Evolutionary conservation across 1,139 yeast genomes (phyloP).

Genomic region (Yamadazyma sp.): DNA sequence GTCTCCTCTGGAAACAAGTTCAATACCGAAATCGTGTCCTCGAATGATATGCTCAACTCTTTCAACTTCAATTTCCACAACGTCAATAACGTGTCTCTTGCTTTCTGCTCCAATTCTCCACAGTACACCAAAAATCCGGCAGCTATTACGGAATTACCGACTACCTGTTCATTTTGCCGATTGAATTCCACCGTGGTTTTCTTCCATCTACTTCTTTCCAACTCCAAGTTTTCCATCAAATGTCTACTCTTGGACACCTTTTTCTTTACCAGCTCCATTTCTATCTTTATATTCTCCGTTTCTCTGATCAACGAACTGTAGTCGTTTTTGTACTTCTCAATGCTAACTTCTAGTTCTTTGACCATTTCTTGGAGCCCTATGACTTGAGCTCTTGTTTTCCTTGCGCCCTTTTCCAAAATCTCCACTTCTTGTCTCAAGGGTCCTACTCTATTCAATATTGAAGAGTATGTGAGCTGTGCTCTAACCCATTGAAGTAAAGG

Average conservation of each 20-base stretch:
- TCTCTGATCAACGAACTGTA: constrained; percentile 78
- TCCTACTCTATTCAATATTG: constrained; percentile 66
- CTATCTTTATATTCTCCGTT: constrained; percentile 70
- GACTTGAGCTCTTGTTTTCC: constrained; percentile 64
- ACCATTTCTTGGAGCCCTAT: constrained; percentile 83
- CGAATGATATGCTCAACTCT: constrained; percentile 41
- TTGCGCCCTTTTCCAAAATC: constrained; percentile 57
- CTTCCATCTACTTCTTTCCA: constrained; percentile 80
- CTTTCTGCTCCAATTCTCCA: constrained; percentile 59
- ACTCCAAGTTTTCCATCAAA: constrained; percentile 61
- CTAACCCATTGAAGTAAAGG: constrained; percentile 87
- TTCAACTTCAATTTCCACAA: constrained; percentile 45
- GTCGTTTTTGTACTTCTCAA: constrained; percentile 62
- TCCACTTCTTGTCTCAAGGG: constrained; percentile 74
- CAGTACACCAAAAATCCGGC: constrained; percentile 64
- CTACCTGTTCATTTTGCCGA: constrained; percentile 42
- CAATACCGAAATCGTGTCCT: constrained; percentile 23
- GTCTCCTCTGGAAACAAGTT: constrained; percentile 10
- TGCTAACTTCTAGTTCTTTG: constrained; percentile 64
- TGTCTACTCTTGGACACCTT: constrained; percentile 64
- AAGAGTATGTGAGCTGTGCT: constrained; percentile 76
- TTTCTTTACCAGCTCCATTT: constrained; percentile 61
- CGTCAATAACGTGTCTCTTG: constrained; percentile 37
- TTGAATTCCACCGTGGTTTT: constrained; percentile 53
- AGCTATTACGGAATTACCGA: constrained; percentile 66